Evolutionary conservation across 148 eudicot species (phyloP).

Genomic region (Arctostaphylos glauca): DNA sequence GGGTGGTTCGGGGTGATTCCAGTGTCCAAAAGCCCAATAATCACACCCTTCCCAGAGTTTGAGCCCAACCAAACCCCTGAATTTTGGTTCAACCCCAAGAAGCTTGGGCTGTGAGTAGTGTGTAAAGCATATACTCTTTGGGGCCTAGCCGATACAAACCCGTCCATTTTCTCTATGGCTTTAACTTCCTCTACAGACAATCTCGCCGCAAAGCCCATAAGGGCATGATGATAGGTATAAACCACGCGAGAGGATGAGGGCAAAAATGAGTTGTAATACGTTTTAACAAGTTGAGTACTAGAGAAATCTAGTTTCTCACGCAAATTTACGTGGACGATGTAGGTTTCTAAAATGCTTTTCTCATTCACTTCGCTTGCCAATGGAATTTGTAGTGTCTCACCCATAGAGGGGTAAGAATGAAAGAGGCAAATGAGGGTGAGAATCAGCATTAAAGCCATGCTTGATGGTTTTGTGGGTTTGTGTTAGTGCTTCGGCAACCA

Average conservation of each 20-base stretch:
- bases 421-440: constrained; percentile 6
- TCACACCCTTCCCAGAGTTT: constrained; percentile 30
- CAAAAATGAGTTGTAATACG: constrained; percentile 20
- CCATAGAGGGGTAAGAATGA: background rate
- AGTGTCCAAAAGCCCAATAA: constrained; percentile 52
- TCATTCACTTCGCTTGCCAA: background rate
- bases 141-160: constrained; percentile 25
- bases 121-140: constrained; percentile 9
- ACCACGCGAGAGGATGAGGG: constrained; percentile 10
- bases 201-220: constrained; percentile 32
- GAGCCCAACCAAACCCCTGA: constrained; percentile 23
- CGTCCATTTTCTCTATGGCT: constrained; percentile 19
- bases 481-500: too few species aligned
- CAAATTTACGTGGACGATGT: constrained; percentile 26
- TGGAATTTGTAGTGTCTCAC: background rate
- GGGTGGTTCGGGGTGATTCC: constrained; percentile 46
- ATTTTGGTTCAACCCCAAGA: constrained; percentile 29
- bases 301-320: constrained; percentile 8
- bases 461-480: background rate
- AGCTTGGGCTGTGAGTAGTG: constrained; percentile 33
- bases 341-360: constrained; percentile 18
- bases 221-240: constrained; percentile 20
- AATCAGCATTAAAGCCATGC: constrained; percentile 5
- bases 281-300: background rate
- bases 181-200: constrained; percentile 24